phyloP scores from a whole-genome alignment of 169 alveolate species.

The Plasmodium coatneyi region DNA sequence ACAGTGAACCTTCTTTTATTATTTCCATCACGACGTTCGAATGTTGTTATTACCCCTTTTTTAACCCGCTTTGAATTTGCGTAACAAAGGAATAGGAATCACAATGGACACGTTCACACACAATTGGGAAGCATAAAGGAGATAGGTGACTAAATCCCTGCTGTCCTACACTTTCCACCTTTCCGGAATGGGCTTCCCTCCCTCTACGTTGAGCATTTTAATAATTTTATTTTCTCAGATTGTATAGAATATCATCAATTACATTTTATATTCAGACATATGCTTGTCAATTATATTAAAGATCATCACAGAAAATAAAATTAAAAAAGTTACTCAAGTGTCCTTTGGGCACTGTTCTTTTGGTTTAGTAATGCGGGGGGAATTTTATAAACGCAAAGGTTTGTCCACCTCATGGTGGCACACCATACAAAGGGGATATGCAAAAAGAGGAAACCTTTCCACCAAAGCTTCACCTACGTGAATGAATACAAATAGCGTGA shows the following conservation, averaged over 20 bases:
- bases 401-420: neutral
- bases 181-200: neutral
- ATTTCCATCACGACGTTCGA: neutral
- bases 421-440: neutral
- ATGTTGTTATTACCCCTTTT: neutral
- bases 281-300: slow-evolving; percentile 71
- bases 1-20: neutral
- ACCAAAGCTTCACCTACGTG: neutral
- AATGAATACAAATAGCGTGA: neutral
- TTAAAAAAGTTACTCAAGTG: neutral
- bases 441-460: neutral
- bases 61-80: neutral
- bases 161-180: neutral
- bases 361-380: neutral
- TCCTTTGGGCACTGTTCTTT: neutral
- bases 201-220: neutral
- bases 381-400: neutral
- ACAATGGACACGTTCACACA: neutral
- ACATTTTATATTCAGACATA: slow-evolving; percentile 71
- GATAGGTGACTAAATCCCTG: neutral
- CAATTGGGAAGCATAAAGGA: neutral
- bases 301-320: slow-evolving; percentile 70
- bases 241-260: slow-evolving; percentile 31
- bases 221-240: slow-evolving; percentile 71
- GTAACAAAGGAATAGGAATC: neutral